These are phyloP conservation scores for Bisporella sp. DNA, from an alignment of 2,329 filamentous ascomycete species.

Conservation along the genomic window DNA sequence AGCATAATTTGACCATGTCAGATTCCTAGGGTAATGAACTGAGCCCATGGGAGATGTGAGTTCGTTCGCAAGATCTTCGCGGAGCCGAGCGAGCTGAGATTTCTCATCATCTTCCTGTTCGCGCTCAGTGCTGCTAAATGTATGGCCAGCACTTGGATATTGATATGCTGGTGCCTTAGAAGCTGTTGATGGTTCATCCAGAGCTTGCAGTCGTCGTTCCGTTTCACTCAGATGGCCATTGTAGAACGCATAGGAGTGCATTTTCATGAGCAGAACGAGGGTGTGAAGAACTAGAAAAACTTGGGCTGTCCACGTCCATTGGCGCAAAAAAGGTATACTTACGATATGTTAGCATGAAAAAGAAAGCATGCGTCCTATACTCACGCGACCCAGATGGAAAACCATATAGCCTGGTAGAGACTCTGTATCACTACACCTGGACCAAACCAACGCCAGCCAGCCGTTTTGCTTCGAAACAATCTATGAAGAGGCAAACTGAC, in stretches of 20 bases:
- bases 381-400: slow-evolving; percentile 70
- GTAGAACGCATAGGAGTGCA: slow-evolving; percentile 98
- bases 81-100: slow-evolving; percentile 56
- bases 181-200: slow-evolving; percentile 69
- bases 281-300: slow-evolving; percentile 91
- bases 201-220: slow-evolving; percentile 67
- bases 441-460: slow-evolving; percentile 57
- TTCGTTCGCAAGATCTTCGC: slow-evolving; percentile 83
- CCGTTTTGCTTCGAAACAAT: slow-evolving; percentile 48
- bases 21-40: slow-evolving; percentile 83
- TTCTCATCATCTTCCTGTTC: slow-evolving; percentile 31
- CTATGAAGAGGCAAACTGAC: slow-evolving; percentile 68
- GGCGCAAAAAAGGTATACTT: slow-evolving; percentile 70
- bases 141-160: slow-evolving; percentile 50
- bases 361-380: slow-evolving; percentile 16
- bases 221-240: slow-evolving; percentile 92
- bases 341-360: slow-evolving; percentile 14
- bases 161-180: slow-evolving; percentile 66
- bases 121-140: slow-evolving; percentile 13
- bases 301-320: slow-evolving; percentile 96
- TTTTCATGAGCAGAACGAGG: slow-evolving; percentile 93
- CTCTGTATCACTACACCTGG: slow-evolving; percentile 81
- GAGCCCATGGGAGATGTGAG: slow-evolving; percentile 85
- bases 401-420: slow-evolving; percentile 72
- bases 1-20: slow-evolving; percentile 73